Percentiles rank a stretch among this genome's conserved stretches.
These are phyloP conservation scores for Populus alba DNA, from an alignment of 345 rosid genomes.

Conservation along the genomic window DNA sequence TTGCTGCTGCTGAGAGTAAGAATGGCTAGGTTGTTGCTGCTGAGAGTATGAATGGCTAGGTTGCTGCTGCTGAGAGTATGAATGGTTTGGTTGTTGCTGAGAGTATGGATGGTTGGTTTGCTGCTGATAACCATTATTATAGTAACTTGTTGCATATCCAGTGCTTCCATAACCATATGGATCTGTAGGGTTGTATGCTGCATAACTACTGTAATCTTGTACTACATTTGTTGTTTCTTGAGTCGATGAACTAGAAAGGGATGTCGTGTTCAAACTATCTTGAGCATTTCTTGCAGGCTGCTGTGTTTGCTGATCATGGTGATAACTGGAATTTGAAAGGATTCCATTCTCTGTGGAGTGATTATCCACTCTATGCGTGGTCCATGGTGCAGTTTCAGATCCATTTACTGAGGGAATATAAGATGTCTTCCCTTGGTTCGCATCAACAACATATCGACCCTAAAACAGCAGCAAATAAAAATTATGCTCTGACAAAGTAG, in stretches of 20 bases:
- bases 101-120: constrained; percentile 30
- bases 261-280: constrained; percentile 45
- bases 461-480: constrained; percentile 15
- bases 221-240: constrained; percentile 50
- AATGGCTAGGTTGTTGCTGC: no score
- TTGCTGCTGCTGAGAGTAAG: constrained; percentile 47
- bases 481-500: neutral
- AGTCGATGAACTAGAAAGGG: constrained; percentile 57
- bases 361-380: constrained; percentile 48
- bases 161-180: constrained; percentile 68
- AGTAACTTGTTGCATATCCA: constrained; percentile 70
- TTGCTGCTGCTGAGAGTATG: constrained; percentile 81
- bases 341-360: constrained; percentile 52
- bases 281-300: constrained; percentile 40
- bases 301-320: constrained; percentile 54
- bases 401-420: constrained; percentile 17
- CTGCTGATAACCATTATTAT: constrained; percentile 75
- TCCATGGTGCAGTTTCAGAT: constrained; percentile 50
- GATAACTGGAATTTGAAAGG: constrained; percentile 44
- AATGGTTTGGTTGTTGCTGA: constrained; percentile 45
- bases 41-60: constrained; percentile 14
- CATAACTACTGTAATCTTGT: constrained; percentile 67
- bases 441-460: constrained; percentile 63
- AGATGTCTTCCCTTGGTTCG: constrained; percentile 53
- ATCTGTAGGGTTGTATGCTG: constrained; percentile 58